A percentile compares a stretch with the other conserved stretches of the same genome.
Evolutionary conservation across 1,284 basidiomycete genomes (phyloP).

Genomic region (Megacollybia platyphylla): DNA sequence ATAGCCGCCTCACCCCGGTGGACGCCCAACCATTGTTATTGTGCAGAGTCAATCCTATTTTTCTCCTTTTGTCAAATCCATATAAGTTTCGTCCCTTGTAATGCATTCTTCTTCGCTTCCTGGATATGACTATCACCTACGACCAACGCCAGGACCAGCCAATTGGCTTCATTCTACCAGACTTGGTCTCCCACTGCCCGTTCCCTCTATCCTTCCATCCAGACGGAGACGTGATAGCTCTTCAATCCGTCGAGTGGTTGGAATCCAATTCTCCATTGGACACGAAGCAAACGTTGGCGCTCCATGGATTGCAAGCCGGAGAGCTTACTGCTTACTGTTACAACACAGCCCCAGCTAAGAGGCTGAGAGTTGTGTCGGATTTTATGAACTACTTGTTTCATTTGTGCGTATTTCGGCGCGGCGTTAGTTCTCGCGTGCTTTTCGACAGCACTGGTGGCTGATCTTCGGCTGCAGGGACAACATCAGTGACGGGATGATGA

Average conservation of each 20-base stretch:
- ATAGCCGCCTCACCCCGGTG: too few relatives aligned
- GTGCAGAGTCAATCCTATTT: too few relatives aligned
- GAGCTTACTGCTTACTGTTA: conserved; percentile 58
- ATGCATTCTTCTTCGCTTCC: too few relatives aligned
- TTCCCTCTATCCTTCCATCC: conserved; percentile 41
- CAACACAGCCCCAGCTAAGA: conserved; percentile 33
- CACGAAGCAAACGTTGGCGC: conserved; percentile 31
- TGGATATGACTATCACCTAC: background rate
- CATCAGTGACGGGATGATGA: conserved; percentile 45
- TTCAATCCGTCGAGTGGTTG: conserved; percentile 48
- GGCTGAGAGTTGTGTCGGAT: conserved; percentile 49
- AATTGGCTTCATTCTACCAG: conserved; percentile 45
- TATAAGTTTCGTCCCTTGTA: too few relatives aligned
- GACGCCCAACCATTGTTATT: too few relatives aligned
- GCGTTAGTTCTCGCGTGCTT: conserved; percentile 1
- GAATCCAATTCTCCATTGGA: conserved; percentile 37
- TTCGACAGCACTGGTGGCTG: background rate
- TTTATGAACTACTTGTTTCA: conserved; percentile 49
- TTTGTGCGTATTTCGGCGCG: conserved; percentile 17
- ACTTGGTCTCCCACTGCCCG: conserved; percentile 47
- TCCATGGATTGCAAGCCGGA: conserved; percentile 50
- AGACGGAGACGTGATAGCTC: conserved; percentile 39
- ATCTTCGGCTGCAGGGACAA: conserved; percentile 26
- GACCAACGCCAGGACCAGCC: conserved; percentile 1
- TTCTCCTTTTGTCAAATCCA: too few relatives aligned